These are phyloP conservation scores for Phytophthora chlamydospora DNA, from an alignment of 352 stramenopile species.

Conservation along the genomic window DNA sequence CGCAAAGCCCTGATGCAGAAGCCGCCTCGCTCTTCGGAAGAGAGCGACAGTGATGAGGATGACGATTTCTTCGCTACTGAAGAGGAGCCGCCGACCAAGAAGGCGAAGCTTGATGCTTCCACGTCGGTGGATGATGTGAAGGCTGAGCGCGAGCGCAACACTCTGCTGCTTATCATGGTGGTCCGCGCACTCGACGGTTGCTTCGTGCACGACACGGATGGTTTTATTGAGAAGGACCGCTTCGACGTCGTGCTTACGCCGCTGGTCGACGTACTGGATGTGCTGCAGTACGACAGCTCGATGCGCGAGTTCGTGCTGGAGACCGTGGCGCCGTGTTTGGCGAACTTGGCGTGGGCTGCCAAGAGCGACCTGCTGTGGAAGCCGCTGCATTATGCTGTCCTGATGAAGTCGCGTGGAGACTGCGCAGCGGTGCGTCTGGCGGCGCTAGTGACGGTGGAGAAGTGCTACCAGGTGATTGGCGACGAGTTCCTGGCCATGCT, in stretches of 20 bases:
- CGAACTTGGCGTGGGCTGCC: constrained; percentile 82
- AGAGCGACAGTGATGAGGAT: constrained; percentile 41
- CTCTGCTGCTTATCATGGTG: constrained; percentile 59
- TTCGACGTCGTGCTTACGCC: constrained; percentile 78
- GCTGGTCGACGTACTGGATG: constrained; percentile 79
- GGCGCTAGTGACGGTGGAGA: constrained; percentile 80
- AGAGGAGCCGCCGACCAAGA: constrained; percentile 64
- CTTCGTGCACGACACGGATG: constrained; percentile 87
- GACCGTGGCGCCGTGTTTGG: constrained; percentile 69
- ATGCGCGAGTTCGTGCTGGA: constrained; percentile 69
- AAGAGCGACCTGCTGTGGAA: constrained; percentile 92
- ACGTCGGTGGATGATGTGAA: constrained; percentile 21
- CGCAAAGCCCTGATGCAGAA: constrained; percentile 58
- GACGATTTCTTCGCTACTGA: constrained; percentile 52
- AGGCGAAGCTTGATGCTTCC: constrained; percentile 53
- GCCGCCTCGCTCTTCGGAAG: constrained; percentile 27
- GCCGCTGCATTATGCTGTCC: constrained; percentile 85
- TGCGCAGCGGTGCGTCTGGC: constrained; percentile 67
- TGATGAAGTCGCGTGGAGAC: constrained; percentile 88
- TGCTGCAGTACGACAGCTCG: constrained; percentile 55
- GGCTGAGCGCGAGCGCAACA: constrained; percentile 38
- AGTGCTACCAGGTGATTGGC: constrained; percentile 87
- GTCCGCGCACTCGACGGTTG: constrained; percentile 82
- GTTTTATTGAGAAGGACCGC: constrained; percentile 89
- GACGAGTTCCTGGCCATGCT: constrained; percentile 91